A percentile compares a stretch with the other conserved stretches of the same genome.
Conservation (phyloP, 768 basidiomycete species). For the Boletus sp. region DNA sequence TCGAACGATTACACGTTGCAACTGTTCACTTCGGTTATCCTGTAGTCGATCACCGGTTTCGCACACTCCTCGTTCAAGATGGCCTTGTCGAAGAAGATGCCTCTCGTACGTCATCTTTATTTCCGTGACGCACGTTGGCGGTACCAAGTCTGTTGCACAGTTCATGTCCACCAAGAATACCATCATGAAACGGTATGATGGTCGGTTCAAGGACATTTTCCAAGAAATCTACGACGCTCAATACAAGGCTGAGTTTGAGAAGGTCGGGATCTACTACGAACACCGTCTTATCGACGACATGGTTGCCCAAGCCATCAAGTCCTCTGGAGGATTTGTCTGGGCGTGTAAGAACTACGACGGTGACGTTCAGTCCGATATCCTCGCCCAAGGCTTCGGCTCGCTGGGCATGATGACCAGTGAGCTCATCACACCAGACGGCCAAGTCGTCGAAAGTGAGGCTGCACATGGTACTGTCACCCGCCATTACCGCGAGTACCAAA, state of each 20-base stretch:
- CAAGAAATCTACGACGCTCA: slow-evolving; percentile 88
- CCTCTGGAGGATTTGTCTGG: slow-evolving; percentile 87
- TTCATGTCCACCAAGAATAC: slow-evolving; percentile 99
- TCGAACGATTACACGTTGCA: background rate
- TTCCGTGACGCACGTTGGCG: slow-evolving; percentile 2
- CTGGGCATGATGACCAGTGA: slow-evolving; percentile 99
- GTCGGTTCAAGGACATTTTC: slow-evolving; percentile 99
- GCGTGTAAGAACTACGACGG: slow-evolving; percentile 81
- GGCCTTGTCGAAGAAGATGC: slow-evolving; percentile 78
- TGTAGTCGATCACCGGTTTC: slow-evolving; percentile 87
- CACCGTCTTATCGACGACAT: slow-evolving; percentile 97
- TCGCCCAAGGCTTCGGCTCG: slow-evolving; percentile 95
- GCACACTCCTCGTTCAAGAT: slow-evolving; percentile 99
- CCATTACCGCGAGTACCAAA: slow-evolving; percentile 96
- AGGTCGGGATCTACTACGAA: slow-evolving; percentile 81
- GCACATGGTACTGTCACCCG: slow-evolving; percentile 97
- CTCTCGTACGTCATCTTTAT: slow-evolving; percentile 47
- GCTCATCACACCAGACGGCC: slow-evolving; percentile 91
- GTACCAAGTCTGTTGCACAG: slow-evolving; percentile 31
- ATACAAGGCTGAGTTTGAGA: slow-evolving; percentile 73
- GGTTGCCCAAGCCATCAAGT: slow-evolving; percentile 98
- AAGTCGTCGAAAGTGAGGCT: slow-evolving; percentile 91
- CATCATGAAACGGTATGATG: slow-evolving; percentile 96
- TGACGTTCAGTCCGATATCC: slow-evolving; percentile 87
- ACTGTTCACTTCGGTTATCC: background rate